Evolutionary conservation across 2,329 filamentous ascomycete species (phyloP).

Genomic region (Onygena corvina): DNA sequence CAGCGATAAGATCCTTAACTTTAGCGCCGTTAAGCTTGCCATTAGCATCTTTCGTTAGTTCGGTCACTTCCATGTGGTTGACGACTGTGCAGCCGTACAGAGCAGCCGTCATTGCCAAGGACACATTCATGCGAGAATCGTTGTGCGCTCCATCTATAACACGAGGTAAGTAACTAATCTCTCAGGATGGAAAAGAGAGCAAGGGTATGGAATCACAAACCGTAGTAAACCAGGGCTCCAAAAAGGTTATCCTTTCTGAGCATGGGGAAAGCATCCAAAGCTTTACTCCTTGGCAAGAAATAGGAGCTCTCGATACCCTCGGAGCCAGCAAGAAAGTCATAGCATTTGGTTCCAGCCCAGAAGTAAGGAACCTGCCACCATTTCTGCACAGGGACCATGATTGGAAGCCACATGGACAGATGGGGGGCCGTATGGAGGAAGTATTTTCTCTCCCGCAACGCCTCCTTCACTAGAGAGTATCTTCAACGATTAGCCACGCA

Average conservation of each 20-base stretch:
- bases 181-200: background rate
- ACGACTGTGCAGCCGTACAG: slow-evolving; percentile 71
- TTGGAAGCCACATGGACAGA: slow-evolving; percentile 67
- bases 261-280: slow-evolving; percentile 80
- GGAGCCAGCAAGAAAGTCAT: slow-evolving; percentile 72
- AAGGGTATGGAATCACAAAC: slow-evolving; percentile 25
- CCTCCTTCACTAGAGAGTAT: slow-evolving; percentile 65
- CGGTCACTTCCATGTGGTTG: slow-evolving; percentile 72
- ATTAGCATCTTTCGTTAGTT: slow-evolving; percentile 59
- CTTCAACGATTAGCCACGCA: slow-evolving; percentile 16
- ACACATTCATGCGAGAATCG: slow-evolving; percentile 85
- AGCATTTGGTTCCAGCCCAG: slow-evolving; percentile 61
- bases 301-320: slow-evolving; percentile 79
- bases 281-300: slow-evolving; percentile 75
- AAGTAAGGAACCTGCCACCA: slow-evolving; percentile 75
- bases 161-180: slow-evolving; percentile 16
- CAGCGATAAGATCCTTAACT: slow-evolving; percentile 57
- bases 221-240: slow-evolving; percentile 78
- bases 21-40: slow-evolving; percentile 63
- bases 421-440: slow-evolving; percentile 75
- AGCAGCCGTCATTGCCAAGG: slow-evolving; percentile 76
- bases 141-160: slow-evolving; percentile 69
- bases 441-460: slow-evolving; percentile 68
- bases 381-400: slow-evolving; percentile 68
- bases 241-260: slow-evolving; percentile 65